A percentile compares a stretch with the other conserved stretches of the same genome.
phyloP scores from a whole-genome alignment of 2,329 filamentous ascomycete genomes.

The Pseudogymnoascus sp. region DNA sequence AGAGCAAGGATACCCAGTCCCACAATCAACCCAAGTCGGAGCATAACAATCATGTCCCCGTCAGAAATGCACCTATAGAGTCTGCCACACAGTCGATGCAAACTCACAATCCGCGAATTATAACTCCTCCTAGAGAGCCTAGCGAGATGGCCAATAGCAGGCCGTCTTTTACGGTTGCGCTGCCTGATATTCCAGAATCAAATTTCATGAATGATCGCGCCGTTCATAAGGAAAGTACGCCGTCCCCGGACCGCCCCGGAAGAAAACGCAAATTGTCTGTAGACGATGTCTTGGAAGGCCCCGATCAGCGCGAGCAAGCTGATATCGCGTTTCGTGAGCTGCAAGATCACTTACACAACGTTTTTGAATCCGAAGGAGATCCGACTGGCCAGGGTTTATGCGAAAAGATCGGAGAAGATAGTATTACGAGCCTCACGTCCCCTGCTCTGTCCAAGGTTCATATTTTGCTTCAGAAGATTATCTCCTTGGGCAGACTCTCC shows the following conservation, averaged over 20 bases:
- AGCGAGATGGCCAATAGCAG: constrained; percentile 10
- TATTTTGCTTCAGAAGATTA: constrained; percentile 63
- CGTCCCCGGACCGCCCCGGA: constrained; percentile 19
- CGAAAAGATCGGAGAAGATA: constrained; percentile 38
- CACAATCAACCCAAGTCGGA: neutral
- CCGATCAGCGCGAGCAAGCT: constrained; percentile 76
- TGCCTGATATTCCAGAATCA: constrained; percentile 18
- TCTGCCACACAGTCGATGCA: neutral
- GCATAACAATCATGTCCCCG: neutral
- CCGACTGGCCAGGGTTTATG: constrained; percentile 30
- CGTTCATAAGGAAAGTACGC: constrained; percentile 19
- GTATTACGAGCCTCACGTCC: constrained; percentile 58
- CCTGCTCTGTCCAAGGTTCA: constrained; percentile 65
- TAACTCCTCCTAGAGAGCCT: constrained; percentile 4
- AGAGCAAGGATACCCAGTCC: neutral
- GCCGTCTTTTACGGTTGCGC: constrained; percentile 18
- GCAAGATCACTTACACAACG: constrained; percentile 57
- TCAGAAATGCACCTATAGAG: constrained; percentile 1
- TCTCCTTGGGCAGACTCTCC: constrained; percentile 58
- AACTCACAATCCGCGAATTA: neutral
- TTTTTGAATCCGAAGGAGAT: constrained; percentile 72
- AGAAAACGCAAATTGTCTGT: constrained; percentile 44
- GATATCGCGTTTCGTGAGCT: constrained; percentile 66
- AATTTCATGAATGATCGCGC: constrained; percentile 24
- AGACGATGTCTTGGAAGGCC: constrained; percentile 42